Percentiles rank a stretch among this genome's conserved stretches.
phyloP scores from a whole-genome alignment of 768 basidiomycete genomes.

The Leccinum arenicola region DNA sequence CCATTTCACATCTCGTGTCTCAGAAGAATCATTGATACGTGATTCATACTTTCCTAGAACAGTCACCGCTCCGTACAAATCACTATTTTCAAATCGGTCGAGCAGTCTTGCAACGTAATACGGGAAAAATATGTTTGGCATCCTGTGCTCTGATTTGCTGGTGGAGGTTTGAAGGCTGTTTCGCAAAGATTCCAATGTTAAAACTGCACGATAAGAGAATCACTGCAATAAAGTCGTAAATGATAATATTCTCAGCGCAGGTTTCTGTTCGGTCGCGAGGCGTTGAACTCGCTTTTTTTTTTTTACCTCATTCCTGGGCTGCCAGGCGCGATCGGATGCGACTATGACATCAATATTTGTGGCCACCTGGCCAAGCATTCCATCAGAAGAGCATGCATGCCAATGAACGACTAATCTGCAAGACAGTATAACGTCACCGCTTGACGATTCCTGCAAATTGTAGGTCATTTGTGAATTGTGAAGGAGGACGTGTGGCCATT shows the following conservation, averaged over 20 bases:
- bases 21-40: background rate
- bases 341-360: background rate
- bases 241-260: background rate
- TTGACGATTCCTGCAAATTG: background rate
- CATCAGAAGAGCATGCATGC: background rate
- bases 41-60: background rate
- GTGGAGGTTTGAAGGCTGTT: no score
- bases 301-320: constrained; percentile 10
- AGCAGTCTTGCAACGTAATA: background rate
- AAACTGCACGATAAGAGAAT: background rate
- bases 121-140: background rate
- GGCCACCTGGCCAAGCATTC: background rate
- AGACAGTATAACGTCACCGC: background rate
- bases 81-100: background rate
- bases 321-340: background rate
- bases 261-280: background rate
- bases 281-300: background rate
- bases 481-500: background rate
- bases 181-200: background rate
- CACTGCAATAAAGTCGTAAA: background rate
- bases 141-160: background rate
- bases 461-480: background rate
- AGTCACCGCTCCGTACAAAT: background rate
- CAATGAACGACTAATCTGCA: background rate
- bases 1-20: background rate